A percentile compares a stretch with the other conserved stretches of the same genome.
These are phyloP conservation scores for Aspergillus sclerotioniger DNA, from an alignment of 495 filamentous ascomycete genomes.

Conservation along the genomic window DNA sequence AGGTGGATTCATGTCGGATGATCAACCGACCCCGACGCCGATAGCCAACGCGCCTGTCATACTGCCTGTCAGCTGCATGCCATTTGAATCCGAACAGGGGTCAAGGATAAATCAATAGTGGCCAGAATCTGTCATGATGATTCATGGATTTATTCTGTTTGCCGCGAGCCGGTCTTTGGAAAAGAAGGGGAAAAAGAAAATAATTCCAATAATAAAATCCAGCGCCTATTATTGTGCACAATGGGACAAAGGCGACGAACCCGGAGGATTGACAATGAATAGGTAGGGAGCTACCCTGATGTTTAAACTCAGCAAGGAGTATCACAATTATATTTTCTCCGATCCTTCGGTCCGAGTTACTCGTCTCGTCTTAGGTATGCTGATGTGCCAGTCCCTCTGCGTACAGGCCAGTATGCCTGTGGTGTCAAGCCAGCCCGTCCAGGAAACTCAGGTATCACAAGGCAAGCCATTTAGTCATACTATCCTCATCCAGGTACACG, in stretches of 20 bases:
- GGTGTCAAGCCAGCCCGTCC: neutral
- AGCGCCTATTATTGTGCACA: no score
- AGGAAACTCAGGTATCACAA: conserved; percentile 6
- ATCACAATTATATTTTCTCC: conserved; percentile 2
- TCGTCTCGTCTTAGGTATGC: neutral
- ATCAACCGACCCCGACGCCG: neutral
- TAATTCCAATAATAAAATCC: no score
- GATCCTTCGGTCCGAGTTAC: neutral
- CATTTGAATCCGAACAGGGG: neutral
- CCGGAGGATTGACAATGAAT: neutral
- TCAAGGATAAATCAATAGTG: neutral
- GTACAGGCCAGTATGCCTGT: neutral
- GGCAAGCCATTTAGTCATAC: neutral
- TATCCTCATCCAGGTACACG: neutral
- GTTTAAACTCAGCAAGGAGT: neutral
- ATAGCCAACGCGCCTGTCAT: conserved; percentile 1
- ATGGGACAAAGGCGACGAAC: no score
- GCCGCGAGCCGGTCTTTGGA: no score
- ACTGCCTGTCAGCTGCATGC: conserved; percentile 2
- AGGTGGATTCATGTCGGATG: neutral
- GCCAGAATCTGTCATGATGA: no score
- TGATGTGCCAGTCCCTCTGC: neutral
- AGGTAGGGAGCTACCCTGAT: neutral
- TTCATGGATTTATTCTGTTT: no score
- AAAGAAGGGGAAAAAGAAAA: no score